Conservation (phyloP, 1,284 basidiomycete genomes). For the Meripilus lineatus region DNA sequence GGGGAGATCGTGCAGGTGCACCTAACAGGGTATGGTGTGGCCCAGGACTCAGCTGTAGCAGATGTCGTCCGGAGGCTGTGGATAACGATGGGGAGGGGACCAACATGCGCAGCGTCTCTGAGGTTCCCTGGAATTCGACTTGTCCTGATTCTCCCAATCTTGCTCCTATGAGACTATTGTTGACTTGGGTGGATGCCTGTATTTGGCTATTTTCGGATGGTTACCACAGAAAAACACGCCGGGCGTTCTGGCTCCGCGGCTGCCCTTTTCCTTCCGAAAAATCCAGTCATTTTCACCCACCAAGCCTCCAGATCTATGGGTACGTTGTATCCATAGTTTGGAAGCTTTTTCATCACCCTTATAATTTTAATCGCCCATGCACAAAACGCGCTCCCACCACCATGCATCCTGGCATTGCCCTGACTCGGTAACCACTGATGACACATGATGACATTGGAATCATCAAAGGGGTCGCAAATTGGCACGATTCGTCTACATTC, state of each 20-base stretch:
- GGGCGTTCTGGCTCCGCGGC: conserved; percentile 14
- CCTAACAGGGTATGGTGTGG: neutral
- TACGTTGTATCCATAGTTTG: conserved; percentile 10
- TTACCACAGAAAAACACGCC: neutral
- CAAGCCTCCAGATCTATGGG: conserved; percentile 11
- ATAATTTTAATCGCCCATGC: conserved; percentile 15
- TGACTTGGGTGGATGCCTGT: conserved; percentile 2
- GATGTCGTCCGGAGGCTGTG: conserved; percentile 1
- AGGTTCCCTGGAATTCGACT: neutral
- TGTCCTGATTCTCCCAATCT: neutral
- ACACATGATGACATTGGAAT: conserved; percentile 8
- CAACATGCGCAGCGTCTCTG: neutral
- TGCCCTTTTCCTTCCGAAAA: conserved; percentile 9
- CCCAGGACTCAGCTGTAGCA: neutral
- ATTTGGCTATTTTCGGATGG: conserved; percentile 8
- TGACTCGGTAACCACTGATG: conserved; percentile 11
- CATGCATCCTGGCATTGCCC: conserved; percentile 10
- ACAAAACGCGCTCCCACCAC: conserved; percentile 6
- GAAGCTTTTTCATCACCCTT: conserved; percentile 13
- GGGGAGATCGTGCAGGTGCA: conserved; percentile 1
- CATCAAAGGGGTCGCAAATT: conserved; percentile 2
- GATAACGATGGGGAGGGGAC: neutral
- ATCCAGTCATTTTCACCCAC: neutral
- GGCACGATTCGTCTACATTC: neutral
- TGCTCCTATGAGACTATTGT: no score